These are phyloP conservation scores for Trichoderma afroharzianum DNA, from an alignment of 2,329 filamentous ascomycete species.

Conservation along the genomic window DNA sequence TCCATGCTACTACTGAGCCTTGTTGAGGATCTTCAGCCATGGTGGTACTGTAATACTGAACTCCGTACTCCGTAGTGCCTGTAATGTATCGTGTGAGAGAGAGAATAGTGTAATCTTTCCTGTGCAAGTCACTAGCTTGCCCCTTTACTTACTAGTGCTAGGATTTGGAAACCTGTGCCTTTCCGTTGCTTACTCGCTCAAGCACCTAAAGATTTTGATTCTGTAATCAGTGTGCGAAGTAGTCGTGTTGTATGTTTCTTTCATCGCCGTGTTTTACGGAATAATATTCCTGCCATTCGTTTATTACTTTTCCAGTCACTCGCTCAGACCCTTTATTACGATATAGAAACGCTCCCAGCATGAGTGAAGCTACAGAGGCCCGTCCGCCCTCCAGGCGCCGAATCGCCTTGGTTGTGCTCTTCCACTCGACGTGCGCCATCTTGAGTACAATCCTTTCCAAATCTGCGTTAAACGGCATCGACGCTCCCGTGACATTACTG, in stretches of 20 bases:
- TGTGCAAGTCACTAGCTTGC: neutral
- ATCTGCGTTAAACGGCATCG: constrained; percentile 2
- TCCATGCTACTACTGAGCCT: neutral
- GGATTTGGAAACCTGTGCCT: neutral
- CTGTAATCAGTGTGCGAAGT: neutral
- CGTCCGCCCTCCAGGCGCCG: constrained; percentile 5
- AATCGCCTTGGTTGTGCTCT: constrained; percentile 6
- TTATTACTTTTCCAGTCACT: neutral
- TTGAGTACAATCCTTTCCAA: constrained; percentile 12
- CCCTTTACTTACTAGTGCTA: constrained; percentile 9
- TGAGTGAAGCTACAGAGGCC: constrained; percentile 3
- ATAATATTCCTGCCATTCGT: neutral
- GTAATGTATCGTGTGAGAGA: neutral
- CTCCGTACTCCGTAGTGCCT: neutral
- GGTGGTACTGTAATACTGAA: neutral
- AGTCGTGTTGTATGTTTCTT: neutral
- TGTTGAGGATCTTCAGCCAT: neutral
- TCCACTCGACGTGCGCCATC: constrained; percentile 12
- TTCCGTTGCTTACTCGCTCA: neutral
- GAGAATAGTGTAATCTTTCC: no score
- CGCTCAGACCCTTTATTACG: neutral
- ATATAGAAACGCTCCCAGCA: neutral
- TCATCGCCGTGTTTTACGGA: neutral
- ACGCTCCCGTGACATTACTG: constrained; percentile 3
- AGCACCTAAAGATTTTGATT: neutral